Evolutionary conservation across 306 rosid genomes (phyloP), one percentile per base, ranked within the genome.

Genomic region (Ormosia emarginata): DNA sequence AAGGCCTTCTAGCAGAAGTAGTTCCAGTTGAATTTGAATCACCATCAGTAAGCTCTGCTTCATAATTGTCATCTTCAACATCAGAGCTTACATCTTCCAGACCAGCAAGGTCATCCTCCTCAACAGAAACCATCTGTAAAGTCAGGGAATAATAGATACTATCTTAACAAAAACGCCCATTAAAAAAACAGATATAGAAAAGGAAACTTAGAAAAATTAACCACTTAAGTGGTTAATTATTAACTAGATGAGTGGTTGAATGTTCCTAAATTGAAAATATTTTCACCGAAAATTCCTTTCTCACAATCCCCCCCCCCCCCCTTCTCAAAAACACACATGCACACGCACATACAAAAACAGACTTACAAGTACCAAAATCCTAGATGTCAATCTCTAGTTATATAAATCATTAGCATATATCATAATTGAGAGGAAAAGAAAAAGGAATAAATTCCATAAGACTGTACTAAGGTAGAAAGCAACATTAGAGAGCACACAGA

Each of bases 101-200:
- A 82, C 99, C 99, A 85, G 99, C 99, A 67, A 95, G 99, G 83
- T 95, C 99, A 74, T 95, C 99, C 33, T 95, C 99, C 85, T 95
- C 99, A 85, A 95, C 98, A 30, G 99, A 92, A 62, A 90, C 97
- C 97, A 93, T 95, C 99, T 95, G 87, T 73, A 32, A 55, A 84
- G 14, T 70, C 62, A 70, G 29, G 53, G 39, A 74, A 78, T 14
- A 34, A 76, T 40, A 81, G 67, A 81, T 34, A 67, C 15, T 67
- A 37, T 40, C 59, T 47, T 47, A 46, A 61, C 41, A 74, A 74
- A 75, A 62, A 37, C 32, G 66, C 53, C 17, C 8, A 15, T 24
- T 17, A 44, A n/a, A 52, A 65, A 1, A 47, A 13, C n/a, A 65
- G 30, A 53, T 2, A 55, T 30, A 71, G n/a, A 29, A 71, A 56